These are phyloP conservation scores for Boletus eberwhitei DNA, from an alignment of 768 basidiomycete genomes.

Conservation along the genomic window DNA sequence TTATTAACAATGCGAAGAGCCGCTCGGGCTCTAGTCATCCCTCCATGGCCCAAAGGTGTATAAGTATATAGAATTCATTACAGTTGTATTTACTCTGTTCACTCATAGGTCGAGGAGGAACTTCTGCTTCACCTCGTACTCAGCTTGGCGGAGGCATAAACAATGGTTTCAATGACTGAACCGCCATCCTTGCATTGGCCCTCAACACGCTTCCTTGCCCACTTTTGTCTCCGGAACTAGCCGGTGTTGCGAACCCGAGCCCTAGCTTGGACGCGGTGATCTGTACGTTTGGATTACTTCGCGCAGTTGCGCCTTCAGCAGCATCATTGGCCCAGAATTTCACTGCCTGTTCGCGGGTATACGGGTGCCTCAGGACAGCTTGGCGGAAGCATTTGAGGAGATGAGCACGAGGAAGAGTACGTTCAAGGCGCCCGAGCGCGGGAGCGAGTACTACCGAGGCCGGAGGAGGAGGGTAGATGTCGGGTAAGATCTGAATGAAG, in stretches of 20 bases:
- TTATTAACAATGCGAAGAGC: neutral
- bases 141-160: conserved; percentile 22
- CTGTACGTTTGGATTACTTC: conserved; percentile 47
- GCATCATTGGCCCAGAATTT: conserved; percentile 60
- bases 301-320: conserved; percentile 47
- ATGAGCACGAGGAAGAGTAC: conserved; percentile 45
- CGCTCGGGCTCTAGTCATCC: neutral
- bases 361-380: conserved; percentile 52
- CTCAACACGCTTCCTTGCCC: conserved; percentile 25
- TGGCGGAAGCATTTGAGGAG: conserved; percentile 55
- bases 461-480: conserved; percentile 27
- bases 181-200: conserved; percentile 22
- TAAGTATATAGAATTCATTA: neutral
- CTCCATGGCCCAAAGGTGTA: neutral
- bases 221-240: conserved; percentile 2
- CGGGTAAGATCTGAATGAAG: conserved; percentile 42
- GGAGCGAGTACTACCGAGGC: conserved; percentile 27
- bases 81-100: neutral
- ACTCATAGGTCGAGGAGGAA: neutral
- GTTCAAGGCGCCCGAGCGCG: conserved; percentile 32
- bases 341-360: conserved; percentile 42
- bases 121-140: neutral
- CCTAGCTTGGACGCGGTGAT: conserved; percentile 45
- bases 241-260: conserved; percentile 33
- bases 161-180: conserved; percentile 26